Percentiles rank a stretch among this genome's conserved stretches.
phyloP scores from a whole-genome alignment of 805 yeast species.

The Suhomyces prunicola region DNA sequence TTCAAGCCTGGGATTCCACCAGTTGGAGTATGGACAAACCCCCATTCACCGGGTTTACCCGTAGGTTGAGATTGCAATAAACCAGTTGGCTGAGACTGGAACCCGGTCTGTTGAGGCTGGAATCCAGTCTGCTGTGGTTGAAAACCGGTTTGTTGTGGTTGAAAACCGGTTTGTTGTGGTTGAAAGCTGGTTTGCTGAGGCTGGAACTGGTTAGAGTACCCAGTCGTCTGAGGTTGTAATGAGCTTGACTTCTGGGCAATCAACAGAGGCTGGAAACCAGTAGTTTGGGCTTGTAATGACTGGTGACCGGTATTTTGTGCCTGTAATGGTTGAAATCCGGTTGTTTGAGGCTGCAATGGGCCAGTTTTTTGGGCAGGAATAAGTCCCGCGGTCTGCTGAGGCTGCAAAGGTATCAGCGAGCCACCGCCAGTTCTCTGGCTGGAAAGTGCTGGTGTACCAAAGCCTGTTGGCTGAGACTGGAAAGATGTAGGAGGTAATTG shows the following conservation, averaged over 20 bases:
- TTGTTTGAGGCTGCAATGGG: slow-evolving; percentile 22
- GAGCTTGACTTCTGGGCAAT: slow-evolving; percentile 11
- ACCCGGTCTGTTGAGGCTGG: slow-evolving; percentile 26
- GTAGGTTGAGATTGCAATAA: slow-evolving; percentile 50
- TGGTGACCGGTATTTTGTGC: slow-evolving; percentile 17
- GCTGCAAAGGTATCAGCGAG: slow-evolving; percentile 45
- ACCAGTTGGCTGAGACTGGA: slow-evolving; percentile 44
- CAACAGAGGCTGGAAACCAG: slow-evolving; percentile 30
- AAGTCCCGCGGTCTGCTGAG: slow-evolving; percentile 70
- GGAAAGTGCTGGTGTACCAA: slow-evolving; percentile 15
- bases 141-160: slow-evolving; percentile 23
- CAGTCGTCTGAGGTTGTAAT: slow-evolving; percentile 33
- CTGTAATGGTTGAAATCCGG: slow-evolving; percentile 14
- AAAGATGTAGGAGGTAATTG: slow-evolving; percentile 25
- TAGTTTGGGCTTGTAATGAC: slow-evolving; percentile 37
- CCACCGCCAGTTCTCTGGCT: slow-evolving; percentile 48
- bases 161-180: slow-evolving; percentile 41
- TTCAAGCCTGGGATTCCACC: slow-evolving; percentile 71
- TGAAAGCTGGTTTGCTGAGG: slow-evolving; percentile 33
- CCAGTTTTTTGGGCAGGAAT: slow-evolving; percentile 48
- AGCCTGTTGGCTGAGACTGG: slow-evolving; percentile 41
- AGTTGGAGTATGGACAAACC: slow-evolving; percentile 65
- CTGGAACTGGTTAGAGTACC: slow-evolving; percentile 11
- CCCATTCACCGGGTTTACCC: slow-evolving; percentile 80
- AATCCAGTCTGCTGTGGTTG: slow-evolving; percentile 20